Evolutionary conservation across 352 stramenopile genomes (phyloP), one percentile per base, ranked within the genome.

Genomic region (Detonula confervacea): DNA sequence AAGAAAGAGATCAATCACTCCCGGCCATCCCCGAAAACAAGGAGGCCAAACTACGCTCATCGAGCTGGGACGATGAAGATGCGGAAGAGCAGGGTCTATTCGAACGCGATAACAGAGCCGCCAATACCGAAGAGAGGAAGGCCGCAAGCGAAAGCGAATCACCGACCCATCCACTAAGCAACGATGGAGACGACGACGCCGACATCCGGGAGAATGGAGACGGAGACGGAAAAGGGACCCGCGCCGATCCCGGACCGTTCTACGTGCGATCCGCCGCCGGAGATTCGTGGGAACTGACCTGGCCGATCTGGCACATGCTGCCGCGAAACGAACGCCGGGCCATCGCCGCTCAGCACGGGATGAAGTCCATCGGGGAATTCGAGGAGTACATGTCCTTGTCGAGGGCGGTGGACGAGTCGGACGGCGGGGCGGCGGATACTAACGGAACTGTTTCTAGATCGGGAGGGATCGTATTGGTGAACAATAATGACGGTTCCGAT

Each of bases 231-330:
- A 24, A 42, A 20, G 59, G 24, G n/a, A 35, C 37, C 37, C 12
- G 16, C 20, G 7, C 16, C n/a, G 52, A 68, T 47, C 49, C 33
- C 12, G 55, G 55, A 37, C 62, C 64, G 49, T 74, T 84, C 20
- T 84, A 76, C 37, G 56, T 84, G 6, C 57, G 72, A 68, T 73
- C 76, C 30, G 24, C 69, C 12, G 56, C 20, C 25, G 80, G 83
- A 65, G 78, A 90, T 37, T 68, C 74, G 0, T 92, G 82, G 82
- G 73, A 87, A 56, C 51, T 93, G 4, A 91, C 87, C 0, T 93
- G 85, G 83, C 82, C 82, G 9, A 91, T 93, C 57, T 93, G 87
- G 87, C 85, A 91, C 52, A 82, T 91, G 77, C 77, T 93, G 16
- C 81, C 85, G 9, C 46, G 74, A 24, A 27, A 86, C 25, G 87